Evolutionary conservation across 345 rosid species (phyloP), one percentile per base, ranked within the genome.

Genomic region (Acer negundo): DNA sequence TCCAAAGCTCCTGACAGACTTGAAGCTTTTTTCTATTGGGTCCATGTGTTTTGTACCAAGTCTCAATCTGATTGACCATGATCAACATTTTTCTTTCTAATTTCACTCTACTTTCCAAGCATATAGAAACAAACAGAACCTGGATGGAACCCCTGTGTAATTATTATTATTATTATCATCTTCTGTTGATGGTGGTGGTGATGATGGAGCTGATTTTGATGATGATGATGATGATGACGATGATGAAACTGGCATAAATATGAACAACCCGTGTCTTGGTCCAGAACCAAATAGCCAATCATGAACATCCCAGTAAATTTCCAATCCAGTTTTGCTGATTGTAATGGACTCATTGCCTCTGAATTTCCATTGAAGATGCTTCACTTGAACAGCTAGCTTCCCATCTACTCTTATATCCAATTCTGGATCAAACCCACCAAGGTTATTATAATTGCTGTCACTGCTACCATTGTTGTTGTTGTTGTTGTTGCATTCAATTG

Each of bases 301-400:
- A 85, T 86, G 88, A 17, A 86, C 85, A 82, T 89, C 87, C 92
- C 92, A 89, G 12, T 68, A 89, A 61, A 89, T 83, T 58, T 85
- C 86, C 0, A 89, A 81, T 53, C 80, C 79, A n/a, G 61, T 80
- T 69, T 77, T 79, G 40, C 84, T 73, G 19, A 83, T 75, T 47
- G 64, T 40, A 2, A 89, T 77, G 3, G 84, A 79, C 75, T 79
- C 85, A 62, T 86, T 89, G 22, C 93, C 93, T 77, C 93, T 87
- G 22, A 89, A 86, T 65, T 89, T 87, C 90, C 93, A 86, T 7
- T 86, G 93, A 13, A 89, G 87, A 71, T 84, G 90, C 75, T 86
- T 87, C 28, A 87, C 82, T 51, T 75, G 85, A 67, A 86, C 71
- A 1, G 81, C 88, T 46, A 73, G 10, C 67, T 84, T 67, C 63